phyloP scores from a whole-genome alignment of 108 stramenopile genomes.

The Schizochytrium sp. region DNA sequence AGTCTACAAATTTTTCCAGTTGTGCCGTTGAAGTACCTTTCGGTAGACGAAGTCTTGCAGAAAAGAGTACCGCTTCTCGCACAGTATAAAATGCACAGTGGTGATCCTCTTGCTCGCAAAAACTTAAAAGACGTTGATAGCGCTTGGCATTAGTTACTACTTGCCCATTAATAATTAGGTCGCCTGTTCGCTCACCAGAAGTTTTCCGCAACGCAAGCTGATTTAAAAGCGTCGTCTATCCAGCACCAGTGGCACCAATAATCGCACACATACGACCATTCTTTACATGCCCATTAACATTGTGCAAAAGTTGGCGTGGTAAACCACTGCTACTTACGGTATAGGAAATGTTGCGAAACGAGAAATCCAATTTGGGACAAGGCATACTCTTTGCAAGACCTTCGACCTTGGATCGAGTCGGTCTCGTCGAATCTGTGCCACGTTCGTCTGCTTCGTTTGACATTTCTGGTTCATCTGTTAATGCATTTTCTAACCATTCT shows the following conservation, averaged over 20 bases:
- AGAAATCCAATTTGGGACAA: background rate
- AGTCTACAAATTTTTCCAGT: slow-evolving; percentile 79
- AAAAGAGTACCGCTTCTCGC: slow-evolving; percentile 84
- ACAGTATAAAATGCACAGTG: slow-evolving; percentile 86
- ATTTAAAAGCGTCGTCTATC: slow-evolving; percentile 82
- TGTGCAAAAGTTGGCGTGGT: slow-evolving; percentile 64
- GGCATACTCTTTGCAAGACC: slow-evolving; percentile 71
- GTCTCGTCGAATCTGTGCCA: background rate
- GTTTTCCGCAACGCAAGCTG: slow-evolving; percentile 85
- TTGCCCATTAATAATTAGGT: slow-evolving; percentile 67
- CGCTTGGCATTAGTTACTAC: slow-evolving; percentile 11
- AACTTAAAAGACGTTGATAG: slow-evolving; percentile 75
- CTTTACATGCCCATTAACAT: slow-evolving; percentile 69
- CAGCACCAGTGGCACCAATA: slow-evolving; percentile 72
- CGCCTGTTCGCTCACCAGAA: slow-evolving; percentile 81
- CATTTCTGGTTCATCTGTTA: no score
- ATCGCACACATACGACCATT: slow-evolving; percentile 73
- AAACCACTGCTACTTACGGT: background rate
- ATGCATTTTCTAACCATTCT: no score
- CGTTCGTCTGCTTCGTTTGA: background rate
- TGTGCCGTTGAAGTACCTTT: slow-evolving; percentile 71
- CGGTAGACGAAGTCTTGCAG: slow-evolving; percentile 81
- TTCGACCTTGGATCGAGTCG: background rate
- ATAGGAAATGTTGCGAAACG: slow-evolving; percentile 7
- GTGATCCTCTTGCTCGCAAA: slow-evolving; percentile 89